Conservation (phyloP, 1,139 yeast genomes). For the Candida smagusa region DNA sequence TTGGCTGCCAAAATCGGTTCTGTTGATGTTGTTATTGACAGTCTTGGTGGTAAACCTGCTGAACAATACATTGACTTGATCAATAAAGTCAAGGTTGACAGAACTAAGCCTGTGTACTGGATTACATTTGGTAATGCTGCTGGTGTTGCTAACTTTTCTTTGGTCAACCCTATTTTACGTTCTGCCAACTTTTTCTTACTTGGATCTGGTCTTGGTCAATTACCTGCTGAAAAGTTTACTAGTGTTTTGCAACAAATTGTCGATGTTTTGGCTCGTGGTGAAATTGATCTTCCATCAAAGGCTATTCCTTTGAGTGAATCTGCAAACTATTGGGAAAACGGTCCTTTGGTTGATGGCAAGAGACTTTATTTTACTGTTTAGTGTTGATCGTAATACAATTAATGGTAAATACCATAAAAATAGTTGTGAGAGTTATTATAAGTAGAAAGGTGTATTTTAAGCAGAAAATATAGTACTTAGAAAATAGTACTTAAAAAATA, state of each 20-base stretch:
- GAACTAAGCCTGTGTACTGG: slow-evolving; percentile 14
- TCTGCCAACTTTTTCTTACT: slow-evolving; percentile 16
- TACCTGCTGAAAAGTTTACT: slow-evolving; percentile 5
- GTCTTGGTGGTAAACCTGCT: slow-evolving; percentile 12
- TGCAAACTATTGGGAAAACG: slow-evolving; percentile 8
- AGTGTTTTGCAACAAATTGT: slow-evolving; percentile 6
- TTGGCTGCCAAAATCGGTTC: slow-evolving; percentile 4
- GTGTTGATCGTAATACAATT: background rate
- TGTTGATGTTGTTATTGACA: slow-evolving; percentile 14
- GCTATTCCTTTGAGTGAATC: slow-evolving; percentile 10
- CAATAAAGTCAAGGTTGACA: slow-evolving; percentile 5
- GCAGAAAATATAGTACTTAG: no score
- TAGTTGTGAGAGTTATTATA: no score
- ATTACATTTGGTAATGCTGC: slow-evolving; percentile 19
- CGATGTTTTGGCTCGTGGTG: slow-evolving; percentile 8
- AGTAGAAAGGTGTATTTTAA: no score
- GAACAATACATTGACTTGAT: slow-evolving; percentile 5
- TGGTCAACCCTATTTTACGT: slow-evolving; percentile 15
- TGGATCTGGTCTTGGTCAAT: slow-evolving; percentile 23
- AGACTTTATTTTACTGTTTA: slow-evolving; percentile 10
- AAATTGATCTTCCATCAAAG: slow-evolving; percentile 4
- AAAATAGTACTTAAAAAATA: no score
- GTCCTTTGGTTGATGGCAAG: slow-evolving; percentile 8
- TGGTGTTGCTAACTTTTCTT: slow-evolving; percentile 12
- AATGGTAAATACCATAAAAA: background rate